phyloP scores from a whole-genome alignment of 352 stramenopile species.

The Phytophthora sansomeana region DNA sequence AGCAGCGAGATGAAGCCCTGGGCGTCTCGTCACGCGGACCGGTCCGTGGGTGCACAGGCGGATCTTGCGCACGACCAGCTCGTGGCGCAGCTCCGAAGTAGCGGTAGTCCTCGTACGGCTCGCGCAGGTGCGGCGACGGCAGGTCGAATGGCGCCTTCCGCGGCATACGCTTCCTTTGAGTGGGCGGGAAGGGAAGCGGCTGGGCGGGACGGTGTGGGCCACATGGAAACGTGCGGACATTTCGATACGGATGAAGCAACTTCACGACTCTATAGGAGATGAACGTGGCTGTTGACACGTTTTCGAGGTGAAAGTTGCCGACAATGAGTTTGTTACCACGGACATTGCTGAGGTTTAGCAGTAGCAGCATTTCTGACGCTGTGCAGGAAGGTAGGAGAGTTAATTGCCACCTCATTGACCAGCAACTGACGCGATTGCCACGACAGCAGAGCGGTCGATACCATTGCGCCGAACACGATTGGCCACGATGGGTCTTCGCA shows the following conservation, averaged over 20 bases:
- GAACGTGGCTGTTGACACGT: too few relatives aligned
- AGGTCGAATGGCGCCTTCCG: background rate
- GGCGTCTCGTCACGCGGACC: constrained; percentile 31
- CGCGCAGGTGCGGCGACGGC: constrained; percentile 26
- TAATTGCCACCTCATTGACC: background rate
- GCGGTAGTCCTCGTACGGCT: constrained; percentile 56
- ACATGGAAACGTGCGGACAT: constrained; percentile 9
- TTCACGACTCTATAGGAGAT: too few relatives aligned
- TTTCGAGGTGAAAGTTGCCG: too few relatives aligned
- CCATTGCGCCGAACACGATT: too few relatives aligned
- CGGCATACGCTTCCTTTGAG: constrained; percentile 30
- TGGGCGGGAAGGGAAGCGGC: constrained; percentile 11
- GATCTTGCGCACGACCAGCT: constrained; percentile 42
- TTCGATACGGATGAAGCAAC: constrained; percentile 8
- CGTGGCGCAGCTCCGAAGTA: constrained; percentile 46
- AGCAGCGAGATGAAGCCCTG: constrained; percentile 40
- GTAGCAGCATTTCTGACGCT: too few relatives aligned
- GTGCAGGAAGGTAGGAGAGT: too few relatives aligned
- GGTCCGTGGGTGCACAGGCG: constrained; percentile 11
- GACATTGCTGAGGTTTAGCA: too few relatives aligned
- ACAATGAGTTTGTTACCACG: too few relatives aligned
- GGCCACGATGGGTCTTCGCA: too few relatives aligned
- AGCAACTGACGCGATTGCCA: too few relatives aligned
- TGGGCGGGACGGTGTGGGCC: background rate
- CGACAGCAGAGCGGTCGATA: too few relatives aligned